These are phyloP conservation scores for Trypanosoma vivax DNA, from an alignment of 208 protist species.

Conservation along the genomic window DNA sequence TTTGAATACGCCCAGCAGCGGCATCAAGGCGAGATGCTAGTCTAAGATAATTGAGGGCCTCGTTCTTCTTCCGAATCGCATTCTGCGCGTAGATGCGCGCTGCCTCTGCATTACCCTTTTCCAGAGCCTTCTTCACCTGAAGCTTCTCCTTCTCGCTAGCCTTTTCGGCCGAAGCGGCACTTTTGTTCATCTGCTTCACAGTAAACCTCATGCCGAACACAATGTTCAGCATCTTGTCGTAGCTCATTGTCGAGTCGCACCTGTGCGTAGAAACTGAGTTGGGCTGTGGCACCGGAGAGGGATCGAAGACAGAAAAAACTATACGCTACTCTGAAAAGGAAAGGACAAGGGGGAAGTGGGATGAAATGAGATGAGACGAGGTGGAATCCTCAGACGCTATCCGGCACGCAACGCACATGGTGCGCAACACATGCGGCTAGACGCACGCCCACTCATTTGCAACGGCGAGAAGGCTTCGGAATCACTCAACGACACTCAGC, in stretches of 20 bases:
- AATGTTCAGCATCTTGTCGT: constrained; percentile 82
- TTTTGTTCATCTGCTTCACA: constrained; percentile 91
- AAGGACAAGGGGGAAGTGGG: too few relatives aligned
- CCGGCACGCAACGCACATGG: too few relatives aligned
- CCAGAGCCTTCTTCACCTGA: constrained; percentile 93
- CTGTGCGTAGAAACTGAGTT: too few relatives aligned
- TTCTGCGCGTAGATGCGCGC: constrained; percentile 98
- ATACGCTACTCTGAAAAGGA: too few relatives aligned
- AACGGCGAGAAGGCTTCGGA: too few relatives aligned
- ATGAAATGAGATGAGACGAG: too few relatives aligned
- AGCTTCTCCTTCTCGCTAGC: constrained; percentile 90
- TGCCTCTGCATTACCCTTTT: constrained; percentile 96
- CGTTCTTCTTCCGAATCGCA: constrained; percentile 95
- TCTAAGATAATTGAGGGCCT: constrained; percentile 93
- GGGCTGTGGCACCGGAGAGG: too few relatives aligned
- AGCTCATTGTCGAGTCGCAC: constrained; percentile 37
- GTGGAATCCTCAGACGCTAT: too few relatives aligned
- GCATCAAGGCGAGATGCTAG: constrained; percentile 95
- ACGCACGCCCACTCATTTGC: too few relatives aligned
- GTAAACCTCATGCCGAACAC: constrained; percentile 96
- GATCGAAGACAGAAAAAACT: too few relatives aligned
- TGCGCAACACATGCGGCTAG: too few relatives aligned
- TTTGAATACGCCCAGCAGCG: constrained; percentile 91
- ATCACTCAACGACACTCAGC: too few relatives aligned
- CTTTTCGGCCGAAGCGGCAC: constrained; percentile 79